These are phyloP conservation scores for Castanea sativa DNA, from an alignment of 306 rosid genomes.

Conservation along the genomic window DNA sequence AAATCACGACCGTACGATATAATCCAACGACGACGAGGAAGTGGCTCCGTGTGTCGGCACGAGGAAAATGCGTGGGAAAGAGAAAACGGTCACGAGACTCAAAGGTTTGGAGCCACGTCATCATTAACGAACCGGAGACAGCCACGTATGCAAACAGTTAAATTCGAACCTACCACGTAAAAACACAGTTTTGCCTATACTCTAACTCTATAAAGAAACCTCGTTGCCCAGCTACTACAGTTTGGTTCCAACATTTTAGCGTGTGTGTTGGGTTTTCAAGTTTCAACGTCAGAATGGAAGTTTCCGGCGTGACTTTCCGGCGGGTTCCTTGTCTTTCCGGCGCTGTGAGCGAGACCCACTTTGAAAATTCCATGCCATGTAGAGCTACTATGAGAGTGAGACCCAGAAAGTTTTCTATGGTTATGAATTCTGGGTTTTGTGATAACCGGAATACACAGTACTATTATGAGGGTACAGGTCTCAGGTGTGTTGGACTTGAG, in stretches of 20 bases:
- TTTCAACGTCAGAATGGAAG: constrained; percentile 44
- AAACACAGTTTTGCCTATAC: too few relatives aligned
- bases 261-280: too few relatives aligned
- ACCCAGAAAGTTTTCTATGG: constrained; percentile 10
- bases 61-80: constrained; percentile 23
- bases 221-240: too few relatives aligned
- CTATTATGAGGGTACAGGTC: constrained; percentile 25
- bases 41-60: constrained; percentile 1
- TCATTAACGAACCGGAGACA: background rate
- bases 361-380: background rate
- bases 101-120: constrained; percentile 36
- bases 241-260: background rate
- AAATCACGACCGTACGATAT: background rate
- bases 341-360: background rate
- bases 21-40: background rate
- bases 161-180: too few relatives aligned
- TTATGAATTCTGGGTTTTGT: constrained; percentile 37
- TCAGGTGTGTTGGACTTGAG: constrained; percentile 30
- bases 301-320: constrained; percentile 56
- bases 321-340: constrained; percentile 27
- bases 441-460: constrained; percentile 58
- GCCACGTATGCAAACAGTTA: constrained; percentile 17
- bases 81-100: constrained; percentile 25
- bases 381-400: background rate
- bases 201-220: too few relatives aligned